A percentile compares a stretch with the other conserved stretches of the same genome.
phyloP scores from a whole-genome alignment of 371 early-diverging fungal species.

The Mucor mucedo region DNA sequence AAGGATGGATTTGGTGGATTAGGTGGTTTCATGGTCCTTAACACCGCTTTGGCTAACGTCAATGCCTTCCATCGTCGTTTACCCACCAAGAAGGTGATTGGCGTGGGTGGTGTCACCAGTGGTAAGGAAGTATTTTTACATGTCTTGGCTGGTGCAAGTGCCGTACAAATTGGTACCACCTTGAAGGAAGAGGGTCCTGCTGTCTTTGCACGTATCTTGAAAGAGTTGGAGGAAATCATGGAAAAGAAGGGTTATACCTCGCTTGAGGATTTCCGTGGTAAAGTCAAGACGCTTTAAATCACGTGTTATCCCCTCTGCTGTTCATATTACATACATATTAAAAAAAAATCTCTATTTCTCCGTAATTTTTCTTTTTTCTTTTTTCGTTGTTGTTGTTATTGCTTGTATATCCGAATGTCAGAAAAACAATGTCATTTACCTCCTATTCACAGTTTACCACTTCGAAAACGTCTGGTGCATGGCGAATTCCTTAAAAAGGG shows the following conservation, averaged over 20 bases:
- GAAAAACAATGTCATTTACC: slow-evolving; percentile 4
- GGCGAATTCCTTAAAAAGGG: slow-evolving; percentile 1
- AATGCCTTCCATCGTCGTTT: slow-evolving; percentile 55
- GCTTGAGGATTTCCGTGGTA: slow-evolving; percentile 57
- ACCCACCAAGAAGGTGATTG: slow-evolving; percentile 51
- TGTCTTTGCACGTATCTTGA: slow-evolving; percentile 50
- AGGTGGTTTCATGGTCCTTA: slow-evolving; percentile 50
- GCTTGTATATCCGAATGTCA: not conserved
- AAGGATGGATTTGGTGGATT: slow-evolving; percentile 61
- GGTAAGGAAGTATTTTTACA: slow-evolving; percentile 58
- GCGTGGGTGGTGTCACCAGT: slow-evolving; percentile 54
- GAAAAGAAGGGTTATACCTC: slow-evolving; percentile 49
- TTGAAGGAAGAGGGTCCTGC: slow-evolving; percentile 54
- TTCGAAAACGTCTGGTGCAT: slow-evolving; percentile 35
- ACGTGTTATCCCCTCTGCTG: not conserved
- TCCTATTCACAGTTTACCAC: slow-evolving; percentile 30
- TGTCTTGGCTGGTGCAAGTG: slow-evolving; percentile 55
- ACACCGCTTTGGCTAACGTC: slow-evolving; percentile 57
- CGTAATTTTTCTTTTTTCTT: not conserved
- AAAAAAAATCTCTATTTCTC: not conserved
- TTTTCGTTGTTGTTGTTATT: not conserved
- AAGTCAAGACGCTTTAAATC: slow-evolving; percentile 57
- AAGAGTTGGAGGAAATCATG: slow-evolving; percentile 55
- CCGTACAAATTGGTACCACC: slow-evolving; percentile 54
- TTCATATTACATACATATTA: no score